Conservation (phyloP, 768 basidiomycete species). For the Russula brevipes region DNA sequence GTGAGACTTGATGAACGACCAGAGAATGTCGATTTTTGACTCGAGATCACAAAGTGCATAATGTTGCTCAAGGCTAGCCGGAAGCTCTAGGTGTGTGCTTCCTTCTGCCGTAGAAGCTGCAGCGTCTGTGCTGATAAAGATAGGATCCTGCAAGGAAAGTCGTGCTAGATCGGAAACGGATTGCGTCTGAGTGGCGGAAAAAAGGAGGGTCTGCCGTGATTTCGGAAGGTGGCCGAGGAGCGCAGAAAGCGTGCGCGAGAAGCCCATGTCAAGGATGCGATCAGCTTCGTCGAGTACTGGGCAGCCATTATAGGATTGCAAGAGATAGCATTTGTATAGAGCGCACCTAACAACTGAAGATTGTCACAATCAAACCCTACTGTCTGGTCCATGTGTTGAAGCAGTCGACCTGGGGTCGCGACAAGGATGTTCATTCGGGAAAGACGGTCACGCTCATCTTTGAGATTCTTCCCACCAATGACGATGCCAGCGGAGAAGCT, state of each 20-base stretch:
- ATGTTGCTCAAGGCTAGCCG: constrained; percentile 79
- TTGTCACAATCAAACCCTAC: constrained; percentile 89
- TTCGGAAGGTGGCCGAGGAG: constrained; percentile 88
- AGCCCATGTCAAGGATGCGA: constrained; percentile 95
- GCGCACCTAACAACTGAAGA: constrained; percentile 83
- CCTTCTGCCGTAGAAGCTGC: constrained; percentile 36
- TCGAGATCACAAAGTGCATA: constrained; percentile 81
- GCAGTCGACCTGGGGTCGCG: constrained; percentile 88
- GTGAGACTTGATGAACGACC: constrained; percentile 93
- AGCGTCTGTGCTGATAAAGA: constrained; percentile 57
- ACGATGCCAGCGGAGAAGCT: constrained; percentile 91
- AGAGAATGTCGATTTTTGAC: constrained; percentile 84
- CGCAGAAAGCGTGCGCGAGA: constrained; percentile 81
- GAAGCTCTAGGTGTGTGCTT: constrained; percentile 48
- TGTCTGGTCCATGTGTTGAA: constrained; percentile 99
- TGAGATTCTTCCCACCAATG: constrained; percentile 93
- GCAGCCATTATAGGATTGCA: not conserved
- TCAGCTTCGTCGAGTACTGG: constrained; percentile 95
- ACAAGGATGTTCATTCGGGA: constrained; percentile 98
- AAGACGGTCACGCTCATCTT: constrained; percentile 85
- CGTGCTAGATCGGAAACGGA: constrained; percentile 86
- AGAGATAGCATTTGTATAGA: not conserved
- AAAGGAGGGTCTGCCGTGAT: constrained; percentile 90
- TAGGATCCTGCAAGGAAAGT: constrained; percentile 79
- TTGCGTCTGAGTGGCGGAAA: constrained; percentile 94